A percentile compares a stretch with the other conserved stretches of the same genome.
Evolutionary conservation across 1,284 basidiomycete genomes (phyloP).

Genomic region (Cryptococcus neoformans): DNA sequence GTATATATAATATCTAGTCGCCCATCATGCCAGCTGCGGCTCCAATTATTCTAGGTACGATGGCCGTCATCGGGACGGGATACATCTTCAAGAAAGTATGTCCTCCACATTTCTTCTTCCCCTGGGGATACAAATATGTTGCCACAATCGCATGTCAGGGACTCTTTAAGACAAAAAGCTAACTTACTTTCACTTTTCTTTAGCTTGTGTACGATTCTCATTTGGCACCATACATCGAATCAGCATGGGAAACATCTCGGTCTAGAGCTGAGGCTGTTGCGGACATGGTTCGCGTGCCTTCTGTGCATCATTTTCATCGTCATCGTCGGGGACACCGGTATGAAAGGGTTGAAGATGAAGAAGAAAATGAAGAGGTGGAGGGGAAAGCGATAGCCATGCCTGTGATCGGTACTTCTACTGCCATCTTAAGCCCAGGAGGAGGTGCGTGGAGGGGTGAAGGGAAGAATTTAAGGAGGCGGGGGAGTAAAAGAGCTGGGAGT

Average conservation of each 20-base stretch:
- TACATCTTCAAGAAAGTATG: constrained; percentile 46
- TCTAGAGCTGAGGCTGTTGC: not conserved
- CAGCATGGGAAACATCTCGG: constrained; percentile 24
- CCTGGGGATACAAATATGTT: too few relatives aligned
- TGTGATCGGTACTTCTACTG: not conserved
- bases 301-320: not conserved
- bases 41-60: constrained; percentile 24
- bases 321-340: constrained; percentile 1
- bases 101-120: not conserved
- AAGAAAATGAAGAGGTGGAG: constrained; percentile 9
- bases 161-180: not conserved
- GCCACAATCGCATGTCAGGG: too few relatives aligned
- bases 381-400: not conserved
- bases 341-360: constrained; percentile 1
- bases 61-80: constrained; percentile 39
- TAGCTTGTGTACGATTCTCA: constrained; percentile 47
- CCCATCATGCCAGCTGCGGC: constrained; percentile 17
- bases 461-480: not conserved
- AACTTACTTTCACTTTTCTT: not conserved
- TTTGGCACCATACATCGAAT: constrained; percentile 38
- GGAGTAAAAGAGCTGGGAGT: too few relatives aligned
- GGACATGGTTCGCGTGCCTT: not conserved
- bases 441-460: not conserved
- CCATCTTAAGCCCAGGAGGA: not conserved
- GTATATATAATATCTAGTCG: too few relatives aligned